Percentiles rank a stretch among this genome's conserved stretches.
Evolutionary conservation across 345 rosid genomes (phyloP).

Genomic region (Gossypium australe): DNA sequence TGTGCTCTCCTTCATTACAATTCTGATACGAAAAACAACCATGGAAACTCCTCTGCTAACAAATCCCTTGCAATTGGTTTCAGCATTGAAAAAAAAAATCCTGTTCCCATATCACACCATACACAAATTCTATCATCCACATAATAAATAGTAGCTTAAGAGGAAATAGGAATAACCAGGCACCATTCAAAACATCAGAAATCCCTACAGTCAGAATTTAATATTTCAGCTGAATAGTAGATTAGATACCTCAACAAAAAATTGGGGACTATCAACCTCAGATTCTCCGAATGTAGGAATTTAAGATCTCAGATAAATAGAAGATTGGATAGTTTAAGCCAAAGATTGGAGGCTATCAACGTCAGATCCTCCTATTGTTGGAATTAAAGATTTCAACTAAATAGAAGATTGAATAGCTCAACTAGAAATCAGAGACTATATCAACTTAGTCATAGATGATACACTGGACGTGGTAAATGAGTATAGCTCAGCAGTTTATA

Average conservation of each 20-base stretch:
- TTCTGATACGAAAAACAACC: background rate
- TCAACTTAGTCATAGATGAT: background rate
- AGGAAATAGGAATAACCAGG: background rate
- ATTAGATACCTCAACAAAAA: background rate
- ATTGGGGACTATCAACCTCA: background rate
- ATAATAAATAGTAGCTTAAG: background rate
- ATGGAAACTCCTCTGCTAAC: background rate
- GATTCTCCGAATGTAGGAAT: background rate
- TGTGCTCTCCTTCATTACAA: background rate
- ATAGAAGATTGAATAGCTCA: background rate
- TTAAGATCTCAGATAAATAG: background rate
- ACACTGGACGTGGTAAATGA: background rate
- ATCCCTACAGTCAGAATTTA: too few relatives aligned
- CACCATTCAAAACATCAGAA: too few relatives aligned
- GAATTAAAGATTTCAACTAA: background rate
- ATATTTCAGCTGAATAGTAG: too few relatives aligned
- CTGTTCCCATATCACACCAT: background rate
- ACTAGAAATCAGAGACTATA: background rate
- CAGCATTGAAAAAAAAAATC: background rate
- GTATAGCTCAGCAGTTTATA: background rate
- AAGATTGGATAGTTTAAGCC: background rate
- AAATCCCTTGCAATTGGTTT: background rate
- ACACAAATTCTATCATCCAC: background rate
- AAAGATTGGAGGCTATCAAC: background rate
- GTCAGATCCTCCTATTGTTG: background rate